A percentile compares a stretch with the other conserved stretches of the same genome.
Conservation (phyloP, 345 rosid species). For the Eucalyptus microcorys region DNA sequence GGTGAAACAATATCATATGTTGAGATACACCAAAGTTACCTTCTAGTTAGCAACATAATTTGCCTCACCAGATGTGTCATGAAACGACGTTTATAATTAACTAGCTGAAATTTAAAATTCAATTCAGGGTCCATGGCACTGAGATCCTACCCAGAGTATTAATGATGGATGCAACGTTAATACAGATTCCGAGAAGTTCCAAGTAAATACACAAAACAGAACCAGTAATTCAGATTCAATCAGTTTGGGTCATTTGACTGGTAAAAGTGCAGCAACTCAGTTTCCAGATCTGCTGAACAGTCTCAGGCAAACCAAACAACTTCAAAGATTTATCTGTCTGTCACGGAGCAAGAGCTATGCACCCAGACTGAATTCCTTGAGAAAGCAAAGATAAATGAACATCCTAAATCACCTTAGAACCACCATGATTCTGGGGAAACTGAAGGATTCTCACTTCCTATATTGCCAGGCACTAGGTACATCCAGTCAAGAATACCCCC, state of each 20-base stretch:
- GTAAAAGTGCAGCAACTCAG: background rate
- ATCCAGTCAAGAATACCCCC: background rate
- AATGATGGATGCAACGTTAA: background rate
- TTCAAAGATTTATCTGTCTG: background rate
- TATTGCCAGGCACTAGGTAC: background rate
- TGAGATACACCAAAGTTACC: background rate
- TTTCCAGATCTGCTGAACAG: background rate
- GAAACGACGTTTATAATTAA: background rate
- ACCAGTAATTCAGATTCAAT: background rate
- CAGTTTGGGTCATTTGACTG: background rate
- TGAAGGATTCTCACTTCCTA: background rate
- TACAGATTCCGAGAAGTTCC: background rate
- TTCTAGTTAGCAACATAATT: background rate
- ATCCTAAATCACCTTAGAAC: conserved; percentile 1
- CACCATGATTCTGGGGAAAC: background rate
- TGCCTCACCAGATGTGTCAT: background rate
- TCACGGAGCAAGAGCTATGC: background rate
- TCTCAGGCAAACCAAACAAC: background rate
- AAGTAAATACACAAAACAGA: background rate
- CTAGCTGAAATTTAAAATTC: background rate
- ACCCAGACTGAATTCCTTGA: background rate
- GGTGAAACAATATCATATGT: background rate
- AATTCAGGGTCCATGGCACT: background rate
- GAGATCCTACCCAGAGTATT: background rate
- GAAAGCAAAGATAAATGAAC: background rate